Conservation (phyloP, 805 yeast species). For the Kluyveromyces siamensis region DNA sequence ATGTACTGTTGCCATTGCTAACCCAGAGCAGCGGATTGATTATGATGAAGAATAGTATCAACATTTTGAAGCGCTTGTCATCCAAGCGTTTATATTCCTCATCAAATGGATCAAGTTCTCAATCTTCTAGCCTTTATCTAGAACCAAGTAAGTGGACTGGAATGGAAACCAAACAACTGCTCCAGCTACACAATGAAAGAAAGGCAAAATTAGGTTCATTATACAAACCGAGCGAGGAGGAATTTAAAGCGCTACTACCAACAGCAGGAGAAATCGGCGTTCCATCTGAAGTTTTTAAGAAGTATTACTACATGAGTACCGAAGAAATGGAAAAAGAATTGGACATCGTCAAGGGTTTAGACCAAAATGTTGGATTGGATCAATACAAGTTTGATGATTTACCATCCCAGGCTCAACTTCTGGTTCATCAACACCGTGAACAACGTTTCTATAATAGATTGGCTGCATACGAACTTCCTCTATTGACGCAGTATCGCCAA, state of each 20-base stretch:
- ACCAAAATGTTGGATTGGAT: conserved; percentile 32
- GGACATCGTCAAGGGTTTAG: conserved; percentile 25
- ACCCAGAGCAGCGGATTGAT: not conserved
- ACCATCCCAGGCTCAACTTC: conserved; percentile 63
- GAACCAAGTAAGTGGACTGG: conserved; percentile 67
- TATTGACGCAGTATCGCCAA: conserved; percentile 65
- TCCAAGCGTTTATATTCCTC: not conserved
- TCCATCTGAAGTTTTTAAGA: conserved; percentile 25
- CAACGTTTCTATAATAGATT: conserved; percentile 69
- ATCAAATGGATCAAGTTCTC: conserved; percentile 8
- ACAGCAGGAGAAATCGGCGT: conserved; percentile 38
- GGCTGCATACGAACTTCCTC: conserved; percentile 90
- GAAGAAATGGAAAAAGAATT: conserved; percentile 34
- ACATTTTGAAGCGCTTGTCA: conserved; percentile 1
- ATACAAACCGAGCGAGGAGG: conserved; percentile 42
- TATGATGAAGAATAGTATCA: not conserved
- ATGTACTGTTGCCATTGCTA: not conserved
- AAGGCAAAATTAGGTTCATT: conserved; percentile 43
- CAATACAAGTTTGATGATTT: conserved; percentile 56
- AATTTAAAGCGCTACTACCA: conserved; percentile 46
- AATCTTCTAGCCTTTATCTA: conserved; percentile 32
- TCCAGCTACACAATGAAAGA: conserved; percentile 53
- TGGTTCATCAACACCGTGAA: conserved; percentile 61
- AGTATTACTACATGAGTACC: conserved; percentile 34
- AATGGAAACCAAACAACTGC: conserved; percentile 52